These are phyloP conservation scores for Achaetomiella virescens DNA, from an alignment of 495 filamentous ascomycete species.

Conservation along the genomic window DNA sequence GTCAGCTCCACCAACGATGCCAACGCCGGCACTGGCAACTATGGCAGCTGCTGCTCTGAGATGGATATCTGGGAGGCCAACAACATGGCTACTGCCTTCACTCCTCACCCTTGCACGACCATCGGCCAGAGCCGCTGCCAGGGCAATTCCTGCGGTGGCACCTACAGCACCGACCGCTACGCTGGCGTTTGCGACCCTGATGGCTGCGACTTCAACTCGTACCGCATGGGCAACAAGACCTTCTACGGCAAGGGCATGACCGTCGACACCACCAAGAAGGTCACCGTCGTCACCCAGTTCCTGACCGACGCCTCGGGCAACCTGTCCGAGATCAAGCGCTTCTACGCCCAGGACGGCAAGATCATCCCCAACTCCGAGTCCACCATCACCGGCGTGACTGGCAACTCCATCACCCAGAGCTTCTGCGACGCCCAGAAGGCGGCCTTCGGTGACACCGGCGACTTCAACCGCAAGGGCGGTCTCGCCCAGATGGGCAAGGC, in stretches of 20 bases:
- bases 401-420: conserved; percentile 52
- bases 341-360: conserved; percentile 65
- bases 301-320: conserved; percentile 41
- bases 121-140: conserved; percentile 52
- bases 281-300: conserved; percentile 76
- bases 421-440: conserved; percentile 58
- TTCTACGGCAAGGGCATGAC: conserved; percentile 59
- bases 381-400: conserved; percentile 41
- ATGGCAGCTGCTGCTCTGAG: conserved; percentile 67
- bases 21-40: conserved; percentile 54
- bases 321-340: conserved; percentile 59
- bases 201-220: conserved; percentile 73
- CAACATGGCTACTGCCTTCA: conserved; percentile 54
- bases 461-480: conserved; percentile 57
- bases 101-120: conserved; percentile 61
- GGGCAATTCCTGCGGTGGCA: conserved; percentile 44
- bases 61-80: conserved; percentile 75
- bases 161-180: conserved; percentile 45
- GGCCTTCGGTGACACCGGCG: conserved; percentile 54
- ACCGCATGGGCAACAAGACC: conserved; percentile 54
- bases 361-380: conserved; percentile 56
- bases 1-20: conserved; percentile 48
- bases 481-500: conserved; percentile 51
- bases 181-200: conserved; percentile 63
- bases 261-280: conserved; percentile 57